phyloP scores from a whole-genome alignment of 768 basidiomycete genomes.

The Russula ochroleuca region DNA sequence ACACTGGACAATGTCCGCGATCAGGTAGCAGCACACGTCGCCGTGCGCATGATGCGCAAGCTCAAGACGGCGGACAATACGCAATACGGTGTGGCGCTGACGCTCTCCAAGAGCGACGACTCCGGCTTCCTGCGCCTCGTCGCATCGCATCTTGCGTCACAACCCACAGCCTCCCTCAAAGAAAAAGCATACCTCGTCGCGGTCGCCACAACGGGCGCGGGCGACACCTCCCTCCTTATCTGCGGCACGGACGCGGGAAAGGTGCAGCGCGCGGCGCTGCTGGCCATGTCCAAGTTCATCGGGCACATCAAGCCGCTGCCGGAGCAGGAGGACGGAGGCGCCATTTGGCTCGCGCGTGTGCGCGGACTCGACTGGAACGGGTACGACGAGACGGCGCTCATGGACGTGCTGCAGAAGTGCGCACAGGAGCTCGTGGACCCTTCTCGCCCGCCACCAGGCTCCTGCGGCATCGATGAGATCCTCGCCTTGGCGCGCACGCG shows the following conservation, averaged over 20 bases:
- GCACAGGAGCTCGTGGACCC: conserved; percentile 58
- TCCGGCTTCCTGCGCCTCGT: conserved; percentile 54
- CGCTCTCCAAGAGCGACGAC: conserved; percentile 55
- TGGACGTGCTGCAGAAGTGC: conserved; percentile 67
- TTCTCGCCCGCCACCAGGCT: conserved; percentile 58
- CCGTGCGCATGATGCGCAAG: conserved; percentile 49
- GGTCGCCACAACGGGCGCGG: conserved; percentile 45
- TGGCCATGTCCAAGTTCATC: conserved; percentile 65
- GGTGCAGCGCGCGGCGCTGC: conserved; percentile 62
- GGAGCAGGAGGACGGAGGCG: conserved; percentile 25
- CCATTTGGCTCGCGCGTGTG: conserved; percentile 44
- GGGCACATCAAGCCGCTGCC: conserved; percentile 45
- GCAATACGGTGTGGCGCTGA: conserved; percentile 55
- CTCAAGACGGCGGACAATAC: conserved; percentile 49
- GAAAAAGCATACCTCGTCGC: conserved; percentile 45
- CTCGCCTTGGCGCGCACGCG: conserved; percentile 56
- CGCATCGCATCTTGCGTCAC: conserved; percentile 46
- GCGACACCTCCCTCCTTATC: conserved; percentile 45
- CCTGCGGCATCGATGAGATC: conserved; percentile 53
- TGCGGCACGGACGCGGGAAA: conserved; percentile 52
- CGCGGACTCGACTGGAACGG: conserved; percentile 49
- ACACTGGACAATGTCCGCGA: conserved; percentile 58
- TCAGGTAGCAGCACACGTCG: conserved; percentile 56
- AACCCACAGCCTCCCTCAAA: conserved; percentile 42
- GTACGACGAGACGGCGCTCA: conserved; percentile 63